Percentiles rank a stretch among this genome's conserved stretches.
phyloP scores from a whole-genome alignment of 2,329 filamentous ascomycete genomes.

The Cadophora gregata region DNA sequence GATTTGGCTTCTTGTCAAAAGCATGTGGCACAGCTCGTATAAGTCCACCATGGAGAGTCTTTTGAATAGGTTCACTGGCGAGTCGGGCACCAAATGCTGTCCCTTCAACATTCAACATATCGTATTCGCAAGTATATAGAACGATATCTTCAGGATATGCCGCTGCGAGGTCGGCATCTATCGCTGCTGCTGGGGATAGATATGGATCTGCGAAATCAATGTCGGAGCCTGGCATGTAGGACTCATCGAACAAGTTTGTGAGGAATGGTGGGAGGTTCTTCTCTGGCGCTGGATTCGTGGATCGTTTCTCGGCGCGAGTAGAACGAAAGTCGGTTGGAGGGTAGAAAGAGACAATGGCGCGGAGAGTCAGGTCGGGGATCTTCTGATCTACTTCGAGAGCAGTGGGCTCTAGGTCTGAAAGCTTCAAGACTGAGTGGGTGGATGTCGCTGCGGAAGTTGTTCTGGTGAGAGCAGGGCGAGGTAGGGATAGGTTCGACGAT shows the following conservation, averaged over 20 bases:
- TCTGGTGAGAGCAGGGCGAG: slow-evolving; percentile 13
- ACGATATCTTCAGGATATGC: slow-evolving; percentile 59
- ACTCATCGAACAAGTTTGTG: slow-evolving; percentile 67
- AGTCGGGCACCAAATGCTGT: slow-evolving; percentile 66
- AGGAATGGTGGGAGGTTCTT: slow-evolving; percentile 62
- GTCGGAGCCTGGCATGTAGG: slow-evolving; percentile 57
- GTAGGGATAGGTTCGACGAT: slow-evolving; percentile 26
- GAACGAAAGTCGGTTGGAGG: slow-evolving; percentile 67
- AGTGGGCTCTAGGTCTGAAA: slow-evolving; percentile 42
- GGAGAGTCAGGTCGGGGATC: slow-evolving; percentile 53
- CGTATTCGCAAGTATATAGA: slow-evolving; percentile 67
- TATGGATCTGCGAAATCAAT: slow-evolving; percentile 56
- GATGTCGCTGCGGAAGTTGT: slow-evolving; percentile 16
- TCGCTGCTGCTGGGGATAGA: slow-evolving; percentile 63
- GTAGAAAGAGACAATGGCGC: slow-evolving; percentile 64
- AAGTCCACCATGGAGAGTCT: slow-evolving; percentile 63
- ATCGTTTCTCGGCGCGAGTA: slow-evolving; percentile 60
- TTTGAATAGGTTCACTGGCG: slow-evolving; percentile 52
- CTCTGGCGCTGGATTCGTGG: slow-evolving; percentile 59
- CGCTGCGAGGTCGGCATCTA: slow-evolving; percentile 54
- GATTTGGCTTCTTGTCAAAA: slow-evolving; percentile 72
- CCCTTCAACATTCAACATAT: slow-evolving; percentile 68
- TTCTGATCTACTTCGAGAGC: slow-evolving; percentile 40
- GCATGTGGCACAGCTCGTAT: slow-evolving; percentile 65
- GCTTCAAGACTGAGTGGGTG: slow-evolving; percentile 37